Evolutionary conservation across 2,329 filamentous ascomycete species (phyloP).

Genomic region (Penicillium brasilianum): DNA sequence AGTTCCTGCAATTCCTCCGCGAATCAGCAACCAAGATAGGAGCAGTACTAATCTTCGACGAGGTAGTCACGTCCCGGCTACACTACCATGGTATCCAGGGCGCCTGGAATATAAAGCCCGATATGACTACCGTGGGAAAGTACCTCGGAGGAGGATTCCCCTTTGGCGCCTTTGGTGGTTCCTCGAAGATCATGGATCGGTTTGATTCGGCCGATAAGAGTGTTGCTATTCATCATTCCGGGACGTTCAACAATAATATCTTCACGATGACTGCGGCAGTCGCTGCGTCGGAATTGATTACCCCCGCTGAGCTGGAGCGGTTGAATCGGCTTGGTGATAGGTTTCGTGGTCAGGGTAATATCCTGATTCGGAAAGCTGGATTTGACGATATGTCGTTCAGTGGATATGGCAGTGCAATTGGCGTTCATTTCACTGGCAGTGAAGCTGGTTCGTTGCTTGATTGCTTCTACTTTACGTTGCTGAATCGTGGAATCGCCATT

Average conservation of each 20-base stretch:
- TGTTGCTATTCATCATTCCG: not conserved
- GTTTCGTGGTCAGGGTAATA: not conserved
- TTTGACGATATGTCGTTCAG: not conserved
- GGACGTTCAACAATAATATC: not conserved
- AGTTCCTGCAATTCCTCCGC: not conserved
- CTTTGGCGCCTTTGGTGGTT: not conserved
- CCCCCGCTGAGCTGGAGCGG: not conserved
- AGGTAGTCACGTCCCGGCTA: not conserved
- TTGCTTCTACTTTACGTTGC: not conserved
- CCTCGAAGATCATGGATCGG: not conserved
- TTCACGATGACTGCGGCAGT: not conserved
- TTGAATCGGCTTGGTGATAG: not conserved
- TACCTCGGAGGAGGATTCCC: not conserved
- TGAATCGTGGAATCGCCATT: not conserved
- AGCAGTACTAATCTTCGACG: not conserved
- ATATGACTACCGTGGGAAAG: not conserved
- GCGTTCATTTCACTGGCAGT: not conserved
- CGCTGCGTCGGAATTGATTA: not conserved
- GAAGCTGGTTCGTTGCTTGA: not conserved
- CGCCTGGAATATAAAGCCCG: not conserved
- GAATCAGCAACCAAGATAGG: not conserved
- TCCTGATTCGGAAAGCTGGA: not conserved
- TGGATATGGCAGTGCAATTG: not conserved
- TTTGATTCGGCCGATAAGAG: not conserved
- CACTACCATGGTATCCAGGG: not conserved